A percentile compares a stretch with the other conserved stretches of the same genome.
phyloP scores from a whole-genome alignment of 2,329 filamentous ascomycete species.

The Ascochyta viciae-villosae region DNA sequence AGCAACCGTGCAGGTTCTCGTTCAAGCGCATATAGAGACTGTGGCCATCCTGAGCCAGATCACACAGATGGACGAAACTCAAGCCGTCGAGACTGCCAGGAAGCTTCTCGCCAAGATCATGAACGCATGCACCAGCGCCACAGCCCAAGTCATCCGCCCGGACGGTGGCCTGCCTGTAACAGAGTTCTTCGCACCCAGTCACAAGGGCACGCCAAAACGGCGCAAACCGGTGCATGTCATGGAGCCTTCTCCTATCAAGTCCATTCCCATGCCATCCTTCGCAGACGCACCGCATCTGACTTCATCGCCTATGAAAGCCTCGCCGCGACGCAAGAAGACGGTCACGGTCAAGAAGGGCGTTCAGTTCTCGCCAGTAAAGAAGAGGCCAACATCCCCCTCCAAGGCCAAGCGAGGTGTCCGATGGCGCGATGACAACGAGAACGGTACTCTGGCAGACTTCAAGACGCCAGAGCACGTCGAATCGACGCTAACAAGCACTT shows the following conservation, averaged over 20 bases:
- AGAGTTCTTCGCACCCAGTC: slow-evolving; percentile 73
- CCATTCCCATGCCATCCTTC: slow-evolving; percentile 39
- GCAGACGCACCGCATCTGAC: slow-evolving; percentile 50
- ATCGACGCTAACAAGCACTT: slow-evolving; percentile 64
- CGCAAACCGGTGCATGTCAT: slow-evolving; percentile 59
- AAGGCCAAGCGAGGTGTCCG: slow-evolving; percentile 78
- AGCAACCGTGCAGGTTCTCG: slow-evolving; percentile 78
- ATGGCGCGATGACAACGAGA: slow-evolving; percentile 91
- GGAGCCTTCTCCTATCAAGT: slow-evolving; percentile 58
- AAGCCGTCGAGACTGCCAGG: slow-evolving; percentile 82
- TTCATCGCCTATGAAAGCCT: slow-evolving; percentile 73
- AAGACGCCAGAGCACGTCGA: slow-evolving; percentile 80
- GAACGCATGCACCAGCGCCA: slow-evolving; percentile 74
- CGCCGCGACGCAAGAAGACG: slow-evolving; percentile 79
- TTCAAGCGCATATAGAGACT: slow-evolving; percentile 92
- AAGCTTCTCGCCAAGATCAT: slow-evolving; percentile 79
- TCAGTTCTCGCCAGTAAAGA: slow-evolving; percentile 81
- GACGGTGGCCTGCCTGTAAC: slow-evolving; percentile 71
- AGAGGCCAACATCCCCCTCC: slow-evolving; percentile 63
- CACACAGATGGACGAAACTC: slow-evolving; percentile 79
- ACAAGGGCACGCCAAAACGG: slow-evolving; percentile 78
- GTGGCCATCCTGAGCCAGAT: slow-evolving; percentile 83
- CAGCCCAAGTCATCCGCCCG: slow-evolving; percentile 87
- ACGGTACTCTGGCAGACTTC: slow-evolving; percentile 86
- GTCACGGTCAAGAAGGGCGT: slow-evolving; percentile 72